Percentiles rank a stretch among this genome's conserved stretches.
Conservation (phyloP, 2,329 filamentous ascomycete genomes). For the Curvularia sp. region DNA sequence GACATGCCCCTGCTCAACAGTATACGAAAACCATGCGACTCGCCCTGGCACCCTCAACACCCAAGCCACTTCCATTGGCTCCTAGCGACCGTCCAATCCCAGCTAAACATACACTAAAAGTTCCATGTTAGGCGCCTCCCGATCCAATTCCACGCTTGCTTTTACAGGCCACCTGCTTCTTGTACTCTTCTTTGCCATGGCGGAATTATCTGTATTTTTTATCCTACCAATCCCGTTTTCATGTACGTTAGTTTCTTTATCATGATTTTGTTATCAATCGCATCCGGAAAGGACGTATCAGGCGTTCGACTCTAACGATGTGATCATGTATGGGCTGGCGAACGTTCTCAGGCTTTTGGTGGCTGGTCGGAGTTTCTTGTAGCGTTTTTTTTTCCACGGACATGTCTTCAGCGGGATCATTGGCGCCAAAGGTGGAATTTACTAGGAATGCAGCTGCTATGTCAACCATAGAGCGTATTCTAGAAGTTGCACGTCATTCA, state of each 20-base stretch:
- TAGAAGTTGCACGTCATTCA: background rate
- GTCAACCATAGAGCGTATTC: background rate
- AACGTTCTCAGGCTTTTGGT: background rate
- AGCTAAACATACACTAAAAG: background rate
- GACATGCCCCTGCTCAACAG: slow-evolving; percentile 3
- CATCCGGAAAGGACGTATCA: slow-evolving; percentile 17
- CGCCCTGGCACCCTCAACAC: slow-evolving; percentile 5
- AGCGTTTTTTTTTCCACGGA: slow-evolving; percentile 2
- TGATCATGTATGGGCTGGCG: slow-evolving; percentile 15
- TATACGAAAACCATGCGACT: slow-evolving; percentile 5
- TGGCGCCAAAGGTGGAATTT: slow-evolving; percentile 6
- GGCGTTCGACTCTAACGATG: slow-evolving; percentile 7
- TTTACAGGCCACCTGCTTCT: background rate
- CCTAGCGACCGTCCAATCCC: slow-evolving; percentile 3
- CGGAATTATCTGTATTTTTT: slow-evolving; percentile 9
- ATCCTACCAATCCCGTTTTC: background rate
- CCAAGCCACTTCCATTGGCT: slow-evolving; percentile 1
- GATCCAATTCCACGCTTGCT: background rate
- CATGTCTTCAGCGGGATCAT: slow-evolving; percentile 1
- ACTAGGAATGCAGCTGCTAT: background rate
- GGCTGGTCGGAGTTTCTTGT: slow-evolving; percentile 5
- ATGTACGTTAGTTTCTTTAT: slow-evolving; percentile 4
- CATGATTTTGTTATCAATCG: background rate
- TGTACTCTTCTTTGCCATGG: background rate
- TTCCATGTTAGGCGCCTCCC: background rate